These are phyloP conservation scores for Cyclostephanos invisitatus DNA, from an alignment of 108 stramenopile genomes.

Conservation along the genomic window DNA sequence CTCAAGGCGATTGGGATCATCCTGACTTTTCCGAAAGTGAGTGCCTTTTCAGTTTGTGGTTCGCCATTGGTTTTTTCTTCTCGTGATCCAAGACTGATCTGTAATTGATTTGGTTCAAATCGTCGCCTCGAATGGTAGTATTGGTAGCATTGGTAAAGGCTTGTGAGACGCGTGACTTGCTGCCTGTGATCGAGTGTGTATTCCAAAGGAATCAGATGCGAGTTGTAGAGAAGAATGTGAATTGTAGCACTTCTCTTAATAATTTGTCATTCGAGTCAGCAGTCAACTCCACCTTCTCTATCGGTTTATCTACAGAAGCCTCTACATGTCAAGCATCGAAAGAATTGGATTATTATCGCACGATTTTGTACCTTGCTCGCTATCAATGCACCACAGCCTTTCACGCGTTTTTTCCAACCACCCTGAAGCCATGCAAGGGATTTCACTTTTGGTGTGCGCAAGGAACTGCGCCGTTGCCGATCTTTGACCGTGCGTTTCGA, in stretches of 20 bases:
- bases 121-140: slow-evolving; percentile 14
- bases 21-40: slow-evolving; percentile 62
- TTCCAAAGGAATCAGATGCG: slow-evolving; percentile 57
- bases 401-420: slow-evolving; percentile 56
- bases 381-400: slow-evolving; percentile 86
- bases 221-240: slow-evolving; percentile 11
- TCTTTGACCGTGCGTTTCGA: slow-evolving; percentile 82
- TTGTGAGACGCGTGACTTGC: slow-evolving; percentile 82
- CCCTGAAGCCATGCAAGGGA: slow-evolving; percentile 74
- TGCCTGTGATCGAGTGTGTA: slow-evolving; percentile 71
- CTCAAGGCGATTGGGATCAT: slow-evolving; percentile 84
- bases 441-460: slow-evolving; percentile 87
- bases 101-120: background rate
- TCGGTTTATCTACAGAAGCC: slow-evolving; percentile 19
- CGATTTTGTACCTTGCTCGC: slow-evolving; percentile 75
- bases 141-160: slow-evolving; percentile 78
- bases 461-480: slow-evolving; percentile 63
- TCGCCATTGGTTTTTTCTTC: background rate
- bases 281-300: slow-evolving; percentile 6
- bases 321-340: slow-evolving; percentile 1
- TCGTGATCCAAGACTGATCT: background rate
- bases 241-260: background rate
- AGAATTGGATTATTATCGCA: slow-evolving; percentile 79
- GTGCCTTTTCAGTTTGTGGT: background rate
- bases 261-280: slow-evolving; percentile 45